These are phyloP conservation scores for Botrytis medusae DNA, from an alignment of 2,329 filamentous ascomycete genomes.

Conservation along the genomic window DNA sequence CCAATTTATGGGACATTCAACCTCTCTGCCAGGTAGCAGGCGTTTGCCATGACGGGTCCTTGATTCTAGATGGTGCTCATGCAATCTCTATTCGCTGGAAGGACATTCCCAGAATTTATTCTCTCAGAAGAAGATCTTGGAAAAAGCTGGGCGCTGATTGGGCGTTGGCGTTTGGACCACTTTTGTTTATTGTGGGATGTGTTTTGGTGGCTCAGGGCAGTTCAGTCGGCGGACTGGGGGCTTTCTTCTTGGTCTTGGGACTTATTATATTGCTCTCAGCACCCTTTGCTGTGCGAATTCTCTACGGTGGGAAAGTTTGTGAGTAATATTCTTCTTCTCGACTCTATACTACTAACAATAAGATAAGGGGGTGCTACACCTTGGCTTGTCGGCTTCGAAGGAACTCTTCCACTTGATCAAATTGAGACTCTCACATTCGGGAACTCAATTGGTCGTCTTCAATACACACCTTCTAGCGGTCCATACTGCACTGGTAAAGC, in stretches of 20 bases:
- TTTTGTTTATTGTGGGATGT: slow-evolving; percentile 2
- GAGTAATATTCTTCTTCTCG: background rate
- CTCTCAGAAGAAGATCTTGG: slow-evolving; percentile 9
- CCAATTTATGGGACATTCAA: slow-evolving; percentile 40
- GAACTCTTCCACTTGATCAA: slow-evolving; percentile 23
- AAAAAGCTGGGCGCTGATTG: slow-evolving; percentile 16
- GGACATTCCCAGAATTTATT: slow-evolving; percentile 29
- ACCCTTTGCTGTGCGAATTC: slow-evolving; percentile 21
- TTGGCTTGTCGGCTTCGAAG: slow-evolving; percentile 29
- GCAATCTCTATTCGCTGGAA: slow-evolving; percentile 41
- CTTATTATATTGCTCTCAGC: slow-evolving; percentile 23
- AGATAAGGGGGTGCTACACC: slow-evolving; percentile 13
- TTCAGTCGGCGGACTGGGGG: background rate
- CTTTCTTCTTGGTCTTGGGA: slow-evolving; percentile 21
- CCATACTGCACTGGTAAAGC: slow-evolving; percentile 19
- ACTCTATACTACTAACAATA: background rate
- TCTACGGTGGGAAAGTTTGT: slow-evolving; percentile 29
- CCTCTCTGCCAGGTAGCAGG: slow-evolving; percentile 40
- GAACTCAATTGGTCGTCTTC: slow-evolving; percentile 26
- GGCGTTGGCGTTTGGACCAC: slow-evolving; percentile 12
- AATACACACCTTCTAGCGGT: slow-evolving; percentile 25
- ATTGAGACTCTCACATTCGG: slow-evolving; percentile 27
- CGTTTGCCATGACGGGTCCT: slow-evolving; percentile 37
- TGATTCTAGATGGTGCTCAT: slow-evolving; percentile 39
- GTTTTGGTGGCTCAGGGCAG: background rate